These are phyloP conservation scores for Forsythia viridissima DNA, from an alignment of 257 asterid species.

Conservation along the genomic window DNA sequence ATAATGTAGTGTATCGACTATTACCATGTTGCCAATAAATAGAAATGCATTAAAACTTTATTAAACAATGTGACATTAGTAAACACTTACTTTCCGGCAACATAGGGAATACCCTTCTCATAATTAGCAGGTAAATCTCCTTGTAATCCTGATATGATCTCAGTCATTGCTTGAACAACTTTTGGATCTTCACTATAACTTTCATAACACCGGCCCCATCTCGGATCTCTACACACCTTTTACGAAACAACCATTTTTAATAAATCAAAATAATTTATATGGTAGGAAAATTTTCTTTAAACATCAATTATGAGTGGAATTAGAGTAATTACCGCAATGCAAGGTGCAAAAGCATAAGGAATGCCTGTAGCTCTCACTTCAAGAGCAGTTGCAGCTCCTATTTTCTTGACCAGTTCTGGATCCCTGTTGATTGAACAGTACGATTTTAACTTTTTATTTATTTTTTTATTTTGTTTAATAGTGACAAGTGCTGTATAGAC, in stretches of 20 bases:
- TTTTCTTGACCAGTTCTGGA: neutral
- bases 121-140: conserved; percentile 38
- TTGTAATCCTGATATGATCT: conserved; percentile 45
- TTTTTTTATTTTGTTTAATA: no score
- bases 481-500: no score
- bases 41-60: no score
- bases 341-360: neutral
- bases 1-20: no score
- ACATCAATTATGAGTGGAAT: no score
- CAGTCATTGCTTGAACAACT: conserved; percentile 43
- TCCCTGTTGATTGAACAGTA: no score
- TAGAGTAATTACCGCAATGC: neutral
- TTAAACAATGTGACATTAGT: no score
- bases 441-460: no score
- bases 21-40: no score
- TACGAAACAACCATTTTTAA: no score
- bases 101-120: conserved; percentile 35
- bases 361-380: neutral
- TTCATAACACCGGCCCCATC: conserved; percentile 58
- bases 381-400: neutral
- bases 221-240: conserved; percentile 53
- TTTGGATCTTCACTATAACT: conserved; percentile 48
- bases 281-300: no score
- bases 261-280: no score
- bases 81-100: conserved; percentile 41